Evolutionary conservation across 129 eudicot species (phyloP).

Genomic region (Flaveria sonorensis): DNA sequence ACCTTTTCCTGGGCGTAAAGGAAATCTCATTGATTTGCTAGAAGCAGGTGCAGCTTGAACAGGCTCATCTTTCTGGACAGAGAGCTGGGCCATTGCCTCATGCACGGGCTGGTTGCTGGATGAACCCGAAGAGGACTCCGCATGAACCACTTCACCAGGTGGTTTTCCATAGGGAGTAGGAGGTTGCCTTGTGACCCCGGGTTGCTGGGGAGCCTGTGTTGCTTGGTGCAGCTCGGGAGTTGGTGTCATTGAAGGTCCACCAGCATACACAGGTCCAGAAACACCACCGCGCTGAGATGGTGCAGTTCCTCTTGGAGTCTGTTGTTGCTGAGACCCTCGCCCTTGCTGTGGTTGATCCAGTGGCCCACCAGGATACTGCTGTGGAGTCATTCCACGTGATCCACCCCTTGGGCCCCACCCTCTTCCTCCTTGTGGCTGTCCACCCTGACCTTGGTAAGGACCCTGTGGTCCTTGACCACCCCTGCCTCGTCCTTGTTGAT

Average conservation of each 20-base stretch:
- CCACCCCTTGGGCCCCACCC: constrained; percentile 55
- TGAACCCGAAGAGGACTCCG: constrained; percentile 50
- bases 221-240: constrained; percentile 99
- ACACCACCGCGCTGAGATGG: constrained; percentile 60
- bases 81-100: constrained; percentile 38
- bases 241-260: constrained; percentile 70
- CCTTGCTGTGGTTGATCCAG: constrained; percentile 40
- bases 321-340: constrained; percentile 47
- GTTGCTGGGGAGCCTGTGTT: constrained; percentile 66
- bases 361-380: constrained; percentile 41
- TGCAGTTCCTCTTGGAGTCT: constrained; percentile 57
- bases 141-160: constrained; percentile 37
- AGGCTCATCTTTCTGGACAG: constrained; percentile 48
- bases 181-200: constrained; percentile 49
- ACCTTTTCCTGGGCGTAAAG: constrained; percentile 82
- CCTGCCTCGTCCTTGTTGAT: constrained; percentile 63
- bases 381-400: constrained; percentile 46
- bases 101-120: constrained; percentile 37
- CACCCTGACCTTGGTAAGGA: constrained; percentile 33
- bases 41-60: constrained; percentile 56
- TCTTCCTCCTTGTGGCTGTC: constrained; percentile 48
- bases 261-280: constrained; percentile 50
- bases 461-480: constrained; percentile 46
- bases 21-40: constrained; percentile 66
- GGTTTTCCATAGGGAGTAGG: constrained; percentile 39